A percentile compares a stretch with the other conserved stretches of the same genome.
Evolutionary conservation across 768 basidiomycete species (phyloP).

Genomic region (Filobasidium floriforme): DNA sequence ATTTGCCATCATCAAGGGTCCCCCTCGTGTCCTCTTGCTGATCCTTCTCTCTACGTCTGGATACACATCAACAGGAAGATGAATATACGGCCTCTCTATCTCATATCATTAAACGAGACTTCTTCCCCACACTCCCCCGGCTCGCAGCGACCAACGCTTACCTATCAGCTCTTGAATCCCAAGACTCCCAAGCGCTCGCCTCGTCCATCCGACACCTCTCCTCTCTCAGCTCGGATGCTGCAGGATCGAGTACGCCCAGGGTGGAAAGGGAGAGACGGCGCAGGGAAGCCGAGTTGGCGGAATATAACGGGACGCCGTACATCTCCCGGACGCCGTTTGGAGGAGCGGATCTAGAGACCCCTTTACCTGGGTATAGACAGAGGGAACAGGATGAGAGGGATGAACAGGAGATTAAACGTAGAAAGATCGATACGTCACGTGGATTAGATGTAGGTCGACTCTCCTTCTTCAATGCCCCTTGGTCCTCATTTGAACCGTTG

Average conservation of each 20-base stretch:
- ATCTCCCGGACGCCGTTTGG: constrained; percentile 39
- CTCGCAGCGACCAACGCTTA: constrained; percentile 82
- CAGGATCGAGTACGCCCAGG: constrained; percentile 1
- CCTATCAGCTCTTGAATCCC: constrained; percentile 67
- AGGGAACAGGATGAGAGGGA: constrained; percentile 8
- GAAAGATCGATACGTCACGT: constrained; percentile 27
- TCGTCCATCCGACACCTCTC: constrained; percentile 68
- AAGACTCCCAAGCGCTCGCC: constrained; percentile 68
- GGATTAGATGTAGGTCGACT: constrained; percentile 19
- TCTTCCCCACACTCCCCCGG: constrained; percentile 88
- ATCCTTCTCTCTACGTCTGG: neutral
- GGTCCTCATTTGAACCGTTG: too few relatives aligned
- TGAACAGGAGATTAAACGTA: constrained; percentile 18
- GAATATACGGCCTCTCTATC: constrained; percentile 86
- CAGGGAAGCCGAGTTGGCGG: constrained; percentile 31
- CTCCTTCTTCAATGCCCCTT: neutral
- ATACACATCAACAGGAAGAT: constrained; percentile 61
- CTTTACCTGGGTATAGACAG: constrained; percentile 15
- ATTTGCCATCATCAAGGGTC: too few relatives aligned
- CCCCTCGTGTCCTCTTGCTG: neutral
- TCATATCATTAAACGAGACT: constrained; percentile 90
- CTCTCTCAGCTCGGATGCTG: constrained; percentile 36
- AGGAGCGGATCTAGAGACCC: constrained; percentile 40
- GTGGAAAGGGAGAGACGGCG: constrained; percentile 24
- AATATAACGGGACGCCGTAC: constrained; percentile 37